Conservation (phyloP, 345 rosid species). For the Melaleuca quinquenervia region DNA sequence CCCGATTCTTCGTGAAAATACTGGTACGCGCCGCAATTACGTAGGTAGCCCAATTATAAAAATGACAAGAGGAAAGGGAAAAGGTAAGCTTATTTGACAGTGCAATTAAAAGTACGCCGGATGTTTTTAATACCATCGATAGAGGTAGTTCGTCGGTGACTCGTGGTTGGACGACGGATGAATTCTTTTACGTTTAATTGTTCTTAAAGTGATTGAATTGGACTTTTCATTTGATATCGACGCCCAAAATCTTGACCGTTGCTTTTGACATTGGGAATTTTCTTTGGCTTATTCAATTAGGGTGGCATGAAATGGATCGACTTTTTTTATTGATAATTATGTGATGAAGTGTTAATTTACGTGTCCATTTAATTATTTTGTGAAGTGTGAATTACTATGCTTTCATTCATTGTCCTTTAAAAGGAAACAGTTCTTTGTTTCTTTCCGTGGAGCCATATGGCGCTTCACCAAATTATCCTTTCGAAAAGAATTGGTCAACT, state of each 20-base stretch:
- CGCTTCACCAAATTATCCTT: not conserved
- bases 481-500: not conserved
- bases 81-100: not conserved
- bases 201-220: not conserved
- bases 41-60: too few relatives aligned
- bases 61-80: too few relatives aligned
- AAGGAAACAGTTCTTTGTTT: not conserved
- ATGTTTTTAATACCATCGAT: not conserved
- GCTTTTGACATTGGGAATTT: not conserved
- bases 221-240: not conserved
- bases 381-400: not conserved
- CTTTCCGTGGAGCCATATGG: not conserved
- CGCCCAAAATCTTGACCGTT: not conserved
- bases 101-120: not conserved
- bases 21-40: accelerated
- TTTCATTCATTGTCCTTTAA: not conserved
- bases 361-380: not conserved
- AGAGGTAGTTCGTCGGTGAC: not conserved
- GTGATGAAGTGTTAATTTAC: not conserved
- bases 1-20: not conserved
- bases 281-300: not conserved
- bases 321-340: not conserved
- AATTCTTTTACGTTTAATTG: too few relatives aligned
- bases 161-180: not conserved
- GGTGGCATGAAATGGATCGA: not conserved